Conservation (phyloP, 495 filamentous ascomycete genomes). For the Lasiosphaeriaceae sp. region DNA sequence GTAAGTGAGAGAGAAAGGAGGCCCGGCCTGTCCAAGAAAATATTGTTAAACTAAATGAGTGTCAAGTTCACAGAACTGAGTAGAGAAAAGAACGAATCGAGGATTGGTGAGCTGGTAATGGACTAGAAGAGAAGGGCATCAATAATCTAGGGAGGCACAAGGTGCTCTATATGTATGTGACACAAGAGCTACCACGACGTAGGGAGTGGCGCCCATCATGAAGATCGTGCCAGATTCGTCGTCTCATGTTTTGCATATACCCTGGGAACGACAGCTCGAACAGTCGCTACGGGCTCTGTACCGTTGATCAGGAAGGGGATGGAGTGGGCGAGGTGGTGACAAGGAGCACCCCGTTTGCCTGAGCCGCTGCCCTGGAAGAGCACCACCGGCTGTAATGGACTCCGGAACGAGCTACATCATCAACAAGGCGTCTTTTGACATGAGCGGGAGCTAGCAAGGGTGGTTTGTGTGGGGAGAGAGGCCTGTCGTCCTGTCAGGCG, state of each 20-base stretch:
- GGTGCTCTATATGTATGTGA: not conserved
- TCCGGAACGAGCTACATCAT: slow-evolving; percentile 29
- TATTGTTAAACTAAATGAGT: slow-evolving; percentile 28
- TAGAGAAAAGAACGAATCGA: slow-evolving; percentile 33
- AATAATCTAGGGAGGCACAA: not conserved
- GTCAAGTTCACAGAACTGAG: slow-evolving; percentile 48
- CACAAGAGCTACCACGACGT: not conserved
- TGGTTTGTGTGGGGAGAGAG: slow-evolving; percentile 4
- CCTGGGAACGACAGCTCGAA: slow-evolving; percentile 13
- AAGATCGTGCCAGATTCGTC: slow-evolving; percentile 15
- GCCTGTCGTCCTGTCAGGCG: not conserved
- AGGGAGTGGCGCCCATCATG: slow-evolving; percentile 2
- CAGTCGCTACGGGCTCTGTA: slow-evolving; percentile 15
- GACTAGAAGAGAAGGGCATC: slow-evolving; percentile 7
- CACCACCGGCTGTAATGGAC: slow-evolving; percentile 18
- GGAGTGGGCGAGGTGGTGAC: slow-evolving; percentile 5
- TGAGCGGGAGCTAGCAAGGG: not conserved
- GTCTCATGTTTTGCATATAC: slow-evolving; percentile 22
- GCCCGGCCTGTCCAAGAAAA: slow-evolving; percentile 34
- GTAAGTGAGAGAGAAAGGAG: slow-evolving; percentile 23
- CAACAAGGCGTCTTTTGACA: slow-evolving; percentile 1
- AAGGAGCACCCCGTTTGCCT: not conserved
- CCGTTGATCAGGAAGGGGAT: slow-evolving; percentile 15
- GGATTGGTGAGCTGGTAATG: slow-evolving; percentile 28
- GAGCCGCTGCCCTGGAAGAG: slow-evolving; percentile 19